These are phyloP conservation scores for Cyberlindnera nakhonratchasimensis DNA, from an alignment of 805 yeast genomes.

Conservation along the genomic window DNA sequence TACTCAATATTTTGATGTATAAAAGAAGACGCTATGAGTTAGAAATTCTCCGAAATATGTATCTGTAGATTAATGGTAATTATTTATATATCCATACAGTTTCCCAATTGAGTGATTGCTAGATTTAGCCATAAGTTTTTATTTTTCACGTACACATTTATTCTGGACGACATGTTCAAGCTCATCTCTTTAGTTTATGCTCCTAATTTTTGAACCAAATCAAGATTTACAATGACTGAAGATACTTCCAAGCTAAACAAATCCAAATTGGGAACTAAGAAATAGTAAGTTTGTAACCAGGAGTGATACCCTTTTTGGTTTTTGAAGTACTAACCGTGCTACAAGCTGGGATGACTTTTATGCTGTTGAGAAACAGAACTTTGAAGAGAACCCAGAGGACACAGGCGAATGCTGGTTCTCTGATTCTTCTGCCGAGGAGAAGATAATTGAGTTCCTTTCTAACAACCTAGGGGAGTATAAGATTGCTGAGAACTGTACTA, in stretches of 20 bases:
- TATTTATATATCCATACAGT: not conserved
- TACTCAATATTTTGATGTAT: too few species aligned
- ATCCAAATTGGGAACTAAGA: slow-evolving; percentile 82
- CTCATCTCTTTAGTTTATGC: not conserved
- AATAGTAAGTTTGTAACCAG: slow-evolving; percentile 47
- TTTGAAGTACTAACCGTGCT: not conserved
- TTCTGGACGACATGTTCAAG: not conserved
- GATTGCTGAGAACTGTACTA: slow-evolving; percentile 33
- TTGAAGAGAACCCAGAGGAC: slow-evolving; percentile 69
- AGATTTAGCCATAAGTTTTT: not conserved
- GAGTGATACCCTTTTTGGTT: too few species aligned
- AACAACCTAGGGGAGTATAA: slow-evolving; percentile 41
- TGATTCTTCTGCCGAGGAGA: slow-evolving; percentile 88
- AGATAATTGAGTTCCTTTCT: slow-evolving; percentile 69
- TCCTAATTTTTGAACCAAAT: too few species aligned
- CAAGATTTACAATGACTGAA: slow-evolving; percentile 28
- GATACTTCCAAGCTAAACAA: slow-evolving; percentile 53
- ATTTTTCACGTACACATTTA: not conserved
- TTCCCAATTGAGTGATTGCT: not conserved
- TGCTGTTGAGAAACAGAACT: slow-evolving; percentile 66
- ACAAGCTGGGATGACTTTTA: slow-evolving; percentile 93
- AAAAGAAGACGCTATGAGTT: too few species aligned
- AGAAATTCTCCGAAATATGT: too few species aligned
- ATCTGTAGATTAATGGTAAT: too few species aligned
- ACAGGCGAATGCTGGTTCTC: slow-evolving; percentile 97